These are phyloP conservation scores for Juncus inflexus DNA, from an alignment of 176 grass and related monocot genomes.

Conservation along the genomic window DNA sequence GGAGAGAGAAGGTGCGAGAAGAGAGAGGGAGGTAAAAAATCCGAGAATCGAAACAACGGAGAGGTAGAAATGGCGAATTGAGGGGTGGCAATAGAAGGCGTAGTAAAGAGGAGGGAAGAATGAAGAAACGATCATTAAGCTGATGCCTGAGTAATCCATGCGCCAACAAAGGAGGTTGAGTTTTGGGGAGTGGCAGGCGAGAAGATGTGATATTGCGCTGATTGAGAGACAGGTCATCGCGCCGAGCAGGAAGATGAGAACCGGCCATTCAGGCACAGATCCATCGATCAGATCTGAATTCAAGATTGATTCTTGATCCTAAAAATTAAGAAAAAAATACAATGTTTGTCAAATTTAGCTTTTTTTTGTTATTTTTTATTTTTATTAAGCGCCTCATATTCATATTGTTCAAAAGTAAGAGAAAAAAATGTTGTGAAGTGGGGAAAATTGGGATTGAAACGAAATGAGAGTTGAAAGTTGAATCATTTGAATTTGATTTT, in stretches of 20 bases:
- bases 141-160: slow-evolving; percentile 94
- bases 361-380: neutral
- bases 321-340: neutral
- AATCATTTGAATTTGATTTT: no score
- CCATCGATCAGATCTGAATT: neutral
- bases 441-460: no score
- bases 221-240: slow-evolving; percentile 73
- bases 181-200: slow-evolving; percentile 80
- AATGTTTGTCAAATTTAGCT: neutral
- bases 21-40: slow-evolving; percentile 42
- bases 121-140: slow-evolving; percentile 88
- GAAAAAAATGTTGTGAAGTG: no score
- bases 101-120: slow-evolving; percentile 90
- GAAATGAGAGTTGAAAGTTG: no score
- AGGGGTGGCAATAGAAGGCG: slow-evolving; percentile 73
- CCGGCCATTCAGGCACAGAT: slow-evolving; percentile 65
- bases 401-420: no score
- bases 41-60: slow-evolving; percentile 61
- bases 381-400: neutral
- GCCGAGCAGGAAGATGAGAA: slow-evolving; percentile 68
- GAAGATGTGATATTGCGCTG: slow-evolving; percentile 73
- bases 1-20: slow-evolving; percentile 60
- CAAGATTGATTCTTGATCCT: slow-evolving; percentile 22
- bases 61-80: slow-evolving; percentile 51
- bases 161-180: slow-evolving; percentile 62